Conservation (phyloP, 225 moss, liverwort and hornwort species). For the Climacium dendroides region DNA sequence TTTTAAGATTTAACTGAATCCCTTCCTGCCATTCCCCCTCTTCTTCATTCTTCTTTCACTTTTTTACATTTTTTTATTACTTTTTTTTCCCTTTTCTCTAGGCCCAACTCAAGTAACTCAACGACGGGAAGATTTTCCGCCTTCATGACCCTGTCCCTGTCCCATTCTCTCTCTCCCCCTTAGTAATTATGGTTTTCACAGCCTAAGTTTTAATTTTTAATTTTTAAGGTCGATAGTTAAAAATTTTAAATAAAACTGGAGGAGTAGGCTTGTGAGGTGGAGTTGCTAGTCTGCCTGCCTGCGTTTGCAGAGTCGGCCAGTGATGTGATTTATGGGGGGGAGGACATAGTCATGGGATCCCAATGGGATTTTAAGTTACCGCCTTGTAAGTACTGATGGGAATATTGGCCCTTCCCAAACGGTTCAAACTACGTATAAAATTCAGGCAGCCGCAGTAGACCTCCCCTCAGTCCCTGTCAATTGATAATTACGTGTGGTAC, state of each 20-base stretch:
- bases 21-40: background rate
- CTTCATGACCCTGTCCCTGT: too few relatives aligned
- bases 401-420: background rate
- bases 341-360: slow-evolving; percentile 16
- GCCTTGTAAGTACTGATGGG: background rate
- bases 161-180: too few relatives aligned
- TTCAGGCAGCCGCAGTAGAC: background rate
- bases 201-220: too few relatives aligned
- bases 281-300: too few relatives aligned
- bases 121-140: background rate
- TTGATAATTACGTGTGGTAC: background rate
- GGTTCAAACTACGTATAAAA: slow-evolving; percentile 13
- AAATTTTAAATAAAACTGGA: too few relatives aligned
- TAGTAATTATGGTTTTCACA: background rate
- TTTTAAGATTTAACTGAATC: too few relatives aligned
- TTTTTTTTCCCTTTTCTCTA: too few relatives aligned
- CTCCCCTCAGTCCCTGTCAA: background rate
- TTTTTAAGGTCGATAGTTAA: too few relatives aligned
- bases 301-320: background rate
- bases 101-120: too few relatives aligned
- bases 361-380: background rate
- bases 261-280: too few relatives aligned
- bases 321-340: slow-evolving; percentile 1
- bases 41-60: too few relatives aligned
- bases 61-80: background rate